Evolutionary conservation across 2,329 filamentous ascomycete species (phyloP).

Genomic region (Berkeleyomyces rouxiae): DNA sequence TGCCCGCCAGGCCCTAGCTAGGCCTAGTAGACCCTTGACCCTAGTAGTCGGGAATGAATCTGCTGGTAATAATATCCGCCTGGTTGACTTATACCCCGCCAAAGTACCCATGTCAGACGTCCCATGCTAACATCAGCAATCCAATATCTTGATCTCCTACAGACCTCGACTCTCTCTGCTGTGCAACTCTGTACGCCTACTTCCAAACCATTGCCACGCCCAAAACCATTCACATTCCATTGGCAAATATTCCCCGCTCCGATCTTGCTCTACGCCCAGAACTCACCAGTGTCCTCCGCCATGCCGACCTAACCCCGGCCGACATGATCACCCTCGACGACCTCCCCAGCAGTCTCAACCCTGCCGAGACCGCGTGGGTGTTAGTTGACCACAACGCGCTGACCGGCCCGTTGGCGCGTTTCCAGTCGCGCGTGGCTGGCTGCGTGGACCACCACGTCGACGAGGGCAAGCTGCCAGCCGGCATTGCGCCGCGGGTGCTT

Average conservation of each 20-base stretch:
- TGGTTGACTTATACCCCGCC: no score
- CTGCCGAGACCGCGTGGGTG: slow-evolving; percentile 44
- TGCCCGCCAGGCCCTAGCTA: slow-evolving; percentile 31
- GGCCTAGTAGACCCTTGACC: slow-evolving; percentile 29
- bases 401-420: slow-evolving; percentile 42
- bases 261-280: slow-evolving; percentile 61
- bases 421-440: slow-evolving; percentile 37
- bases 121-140: neutral
- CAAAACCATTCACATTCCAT: slow-evolving; percentile 47
- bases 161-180: slow-evolving; percentile 72
- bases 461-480: slow-evolving; percentile 35
- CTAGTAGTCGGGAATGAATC: slow-evolving; percentile 54
- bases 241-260: slow-evolving; percentile 51
- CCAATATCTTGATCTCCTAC: neutral
- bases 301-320: slow-evolving; percentile 38
- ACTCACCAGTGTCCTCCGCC: slow-evolving; percentile 45
- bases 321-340: slow-evolving; percentile 48
- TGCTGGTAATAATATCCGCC: slow-evolving; percentile 30
- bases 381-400: slow-evolving; percentile 68
- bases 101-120: no score
- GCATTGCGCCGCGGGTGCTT: slow-evolving; percentile 42
- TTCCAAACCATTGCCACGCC: slow-evolving; percentile 43
- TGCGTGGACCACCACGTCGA: slow-evolving; percentile 70
- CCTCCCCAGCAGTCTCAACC: slow-evolving; percentile 28
- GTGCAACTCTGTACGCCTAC: slow-evolving; percentile 57